A percentile compares a stretch with the other conserved stretches of the same genome.
Evolutionary conservation across 306 rosid genomes (phyloP).

Genomic region (Acacia confusa): DNA sequence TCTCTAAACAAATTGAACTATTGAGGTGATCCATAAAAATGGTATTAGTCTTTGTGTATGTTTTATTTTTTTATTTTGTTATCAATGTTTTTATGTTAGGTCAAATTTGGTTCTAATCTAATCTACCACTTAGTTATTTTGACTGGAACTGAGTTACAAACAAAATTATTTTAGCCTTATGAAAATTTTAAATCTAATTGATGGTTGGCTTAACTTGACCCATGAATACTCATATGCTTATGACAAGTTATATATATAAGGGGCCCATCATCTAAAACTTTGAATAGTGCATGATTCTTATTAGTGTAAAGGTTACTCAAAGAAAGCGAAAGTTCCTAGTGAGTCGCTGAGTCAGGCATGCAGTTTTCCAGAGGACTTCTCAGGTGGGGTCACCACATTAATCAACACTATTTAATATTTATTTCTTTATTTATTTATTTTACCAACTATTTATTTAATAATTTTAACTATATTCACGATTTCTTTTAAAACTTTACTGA

Average conservation of each 20-base stretch:
- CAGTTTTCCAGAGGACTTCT: not conserved
- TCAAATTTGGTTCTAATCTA: not conserved
- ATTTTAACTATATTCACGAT: too few relatives aligned
- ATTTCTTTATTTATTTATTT: not conserved
- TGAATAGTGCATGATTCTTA: not conserved
- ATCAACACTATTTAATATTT: not conserved
- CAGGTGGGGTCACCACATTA: not conserved
- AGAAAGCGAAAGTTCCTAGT: not conserved
- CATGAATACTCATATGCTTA: not conserved
- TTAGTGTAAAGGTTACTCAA: constrained; percentile 1
- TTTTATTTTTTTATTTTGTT: too few relatives aligned
- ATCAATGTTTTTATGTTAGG: not conserved
- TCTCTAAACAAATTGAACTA: not conserved
- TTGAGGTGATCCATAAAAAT: not conserved
- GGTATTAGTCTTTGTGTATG: not conserved
- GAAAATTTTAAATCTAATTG: not conserved
- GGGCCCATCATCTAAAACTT: not conserved
- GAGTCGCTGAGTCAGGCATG: not conserved
- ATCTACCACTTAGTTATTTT: too few relatives aligned
- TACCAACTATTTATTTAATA: too few relatives aligned
- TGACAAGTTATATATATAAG: too few relatives aligned
- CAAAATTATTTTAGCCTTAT: not conserved
- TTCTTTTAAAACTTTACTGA: not conserved
- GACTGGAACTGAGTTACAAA: not conserved
- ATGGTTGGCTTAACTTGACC: not conserved